Evolutionary conservation across 345 rosid genomes (phyloP), one percentile per base, ranked within the genome.

Genomic region (Populus euphratica): DNA sequence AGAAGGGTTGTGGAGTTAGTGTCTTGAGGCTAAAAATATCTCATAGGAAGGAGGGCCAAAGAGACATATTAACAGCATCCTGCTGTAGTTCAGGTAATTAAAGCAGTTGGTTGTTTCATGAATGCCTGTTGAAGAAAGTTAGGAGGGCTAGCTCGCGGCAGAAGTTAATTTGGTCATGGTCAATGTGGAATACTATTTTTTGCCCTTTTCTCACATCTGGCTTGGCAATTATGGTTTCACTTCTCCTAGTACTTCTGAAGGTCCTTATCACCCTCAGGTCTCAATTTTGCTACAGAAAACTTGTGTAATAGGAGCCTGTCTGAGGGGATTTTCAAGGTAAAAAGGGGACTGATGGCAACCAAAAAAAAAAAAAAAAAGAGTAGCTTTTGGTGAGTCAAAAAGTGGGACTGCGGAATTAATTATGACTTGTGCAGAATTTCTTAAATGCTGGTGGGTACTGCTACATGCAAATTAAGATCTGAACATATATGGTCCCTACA

Each of bases 61-160:
- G 18, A 38, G 68, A 74, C 43, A n/a, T 67, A 63, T 49, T 68
- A 69, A 66, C 49, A 23, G 7, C 62, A 77, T 47, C 64, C 63
- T 66, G 54, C 38, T 79, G 69, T 54, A 21, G 5, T 67, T 75
- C 38, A 25, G 73, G 79, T 73, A 80, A 80, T 86, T 68, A 85
- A 78, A 79, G 56, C 20, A 77, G 86, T 71, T 75, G 82, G 87
- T 86, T 81, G 83, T 38, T 64, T 74, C 68, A 71, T 86, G 84
- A 86, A 84, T 84, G 86, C 86, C 38, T n/a, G 35, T 50, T 18
- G 50, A 69, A 47, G 79, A 52, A 64, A 70, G 62, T 41, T 73
- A 49, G 72, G 75, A 69, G 64, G 41, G 74, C 8, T 41, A 71
- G 65, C 52, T 31, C 77, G 77, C 66, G 79, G 29, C 5, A 23